These are phyloP conservation scores for Calonectria hongkongensis DNA, from an alignment of 2,329 filamentous ascomycete genomes.

Conservation along the genomic window DNA sequence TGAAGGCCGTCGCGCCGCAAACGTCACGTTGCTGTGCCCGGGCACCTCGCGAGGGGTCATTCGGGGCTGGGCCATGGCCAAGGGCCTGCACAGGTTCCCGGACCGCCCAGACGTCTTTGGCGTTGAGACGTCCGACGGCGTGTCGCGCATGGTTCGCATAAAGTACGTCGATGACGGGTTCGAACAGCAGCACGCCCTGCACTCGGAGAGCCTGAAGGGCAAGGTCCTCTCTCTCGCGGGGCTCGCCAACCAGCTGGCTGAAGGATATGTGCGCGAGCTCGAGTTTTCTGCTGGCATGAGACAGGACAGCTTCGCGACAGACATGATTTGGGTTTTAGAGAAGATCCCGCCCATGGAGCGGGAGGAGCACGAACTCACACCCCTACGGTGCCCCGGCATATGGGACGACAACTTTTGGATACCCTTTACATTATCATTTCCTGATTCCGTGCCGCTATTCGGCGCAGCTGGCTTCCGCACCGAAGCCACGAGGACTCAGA, in stretches of 20 bases:
- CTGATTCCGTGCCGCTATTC: slow-evolving; percentile 56
- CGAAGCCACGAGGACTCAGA: slow-evolving; percentile 3
- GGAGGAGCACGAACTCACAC: slow-evolving; percentile 47
- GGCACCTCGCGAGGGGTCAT: slow-evolving; percentile 60
- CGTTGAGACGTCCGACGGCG: slow-evolving; percentile 58
- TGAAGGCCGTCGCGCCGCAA: slow-evolving; percentile 51
- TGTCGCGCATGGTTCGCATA: slow-evolving; percentile 59
- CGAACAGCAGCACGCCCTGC: slow-evolving; percentile 52
- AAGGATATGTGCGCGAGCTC: slow-evolving; percentile 56
- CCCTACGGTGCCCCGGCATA: slow-evolving; percentile 49
- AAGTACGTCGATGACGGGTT: slow-evolving; percentile 60
- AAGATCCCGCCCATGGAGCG: slow-evolving; percentile 52
- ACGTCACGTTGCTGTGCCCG: slow-evolving; percentile 66
- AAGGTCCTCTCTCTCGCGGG: slow-evolving; percentile 59
- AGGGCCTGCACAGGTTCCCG: slow-evolving; percentile 56
- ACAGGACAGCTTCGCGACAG: slow-evolving; percentile 51
- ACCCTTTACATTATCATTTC: slow-evolving; percentile 57
- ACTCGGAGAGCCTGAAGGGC: slow-evolving; percentile 44
- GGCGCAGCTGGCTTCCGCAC: slow-evolving; percentile 53
- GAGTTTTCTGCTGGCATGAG: slow-evolving; percentile 36
- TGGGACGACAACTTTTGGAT: slow-evolving; percentile 55
- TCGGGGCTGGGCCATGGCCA: slow-evolving; percentile 62
- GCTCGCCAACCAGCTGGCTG: slow-evolving; percentile 60
- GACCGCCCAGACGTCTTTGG: slow-evolving; percentile 59
- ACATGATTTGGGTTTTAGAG: slow-evolving; percentile 61